Base-by-base conservation (phyloP, 208 protist species). In the Crithidia mellificae region DNA sequence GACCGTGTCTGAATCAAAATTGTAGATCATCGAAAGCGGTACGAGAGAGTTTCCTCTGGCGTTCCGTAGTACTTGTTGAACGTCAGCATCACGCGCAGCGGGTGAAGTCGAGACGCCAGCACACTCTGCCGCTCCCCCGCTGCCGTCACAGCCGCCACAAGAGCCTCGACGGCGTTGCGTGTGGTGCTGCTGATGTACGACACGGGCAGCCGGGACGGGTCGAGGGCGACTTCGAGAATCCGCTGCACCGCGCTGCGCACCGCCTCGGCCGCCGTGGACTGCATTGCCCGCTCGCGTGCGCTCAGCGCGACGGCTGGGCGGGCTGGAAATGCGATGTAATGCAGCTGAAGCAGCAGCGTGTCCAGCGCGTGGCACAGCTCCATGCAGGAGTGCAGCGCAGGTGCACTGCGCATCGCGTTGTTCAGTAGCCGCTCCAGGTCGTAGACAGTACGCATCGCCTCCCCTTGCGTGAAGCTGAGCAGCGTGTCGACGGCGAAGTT, bases 61-160 rank as follows among this genome's bases (percentile, higher is more conserved):
- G 67, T 64, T n/a, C 87, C 90, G 64, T 88, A 96, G 63, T 84
- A 96, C 39, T 73, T 63, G 57, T 96, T 96, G 74, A 93, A 96
- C 3, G 90, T 92, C 38, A 96, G 64, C 14, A 83, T 34, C 32
- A 83, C 73, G 7, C 92, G 63, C 46, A 96, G 76, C 20, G 90
- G 84, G 24, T 80, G 71, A 32, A 96, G 62, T 22, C 72, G 81
- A 2, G 73, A 44, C n/a, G 76, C 71, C 30, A 92, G 68, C 27
- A 81, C 63, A 7, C 69, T 77, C n/a, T 79, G 64, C 6, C 68
- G 59, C 19, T 69, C 72, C 36, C 79, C 57, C 0, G 70, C 62
- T 30, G 70, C 71, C 15, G 74, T 81, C 22, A 95, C 59, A 6
- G 78, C 78, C 0, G 79, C 72, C 9, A 92, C 84, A 17, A 96